These are phyloP conservation scores for Alternaria dauci DNA, from an alignment of 2,329 filamentous ascomycete species.

Conservation along the genomic window DNA sequence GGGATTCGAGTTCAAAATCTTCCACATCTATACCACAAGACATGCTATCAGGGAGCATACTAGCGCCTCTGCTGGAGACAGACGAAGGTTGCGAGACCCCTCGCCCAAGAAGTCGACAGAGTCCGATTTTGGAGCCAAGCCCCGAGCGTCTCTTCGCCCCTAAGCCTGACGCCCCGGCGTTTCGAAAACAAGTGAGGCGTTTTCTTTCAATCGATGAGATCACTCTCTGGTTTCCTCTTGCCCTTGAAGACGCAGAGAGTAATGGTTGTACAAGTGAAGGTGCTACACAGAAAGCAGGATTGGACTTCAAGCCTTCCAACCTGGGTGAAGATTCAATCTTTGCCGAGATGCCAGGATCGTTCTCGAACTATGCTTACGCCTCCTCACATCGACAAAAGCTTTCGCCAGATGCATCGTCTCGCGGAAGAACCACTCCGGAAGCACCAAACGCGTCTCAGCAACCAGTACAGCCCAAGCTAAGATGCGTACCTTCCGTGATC, in stretches of 20 bases:
- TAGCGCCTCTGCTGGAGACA: slow-evolving; percentile 35
- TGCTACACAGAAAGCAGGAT: slow-evolving; percentile 19
- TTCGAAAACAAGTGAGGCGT: slow-evolving; percentile 38
- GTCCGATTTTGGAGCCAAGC: slow-evolving; percentile 27
- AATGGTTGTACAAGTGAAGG: slow-evolving; percentile 14
- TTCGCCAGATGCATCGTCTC: slow-evolving; percentile 33
- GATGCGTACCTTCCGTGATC: slow-evolving; percentile 28
- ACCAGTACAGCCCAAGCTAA: slow-evolving; percentile 17
- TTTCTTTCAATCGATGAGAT: slow-evolving; percentile 50
- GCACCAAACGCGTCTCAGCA: slow-evolving; percentile 8
- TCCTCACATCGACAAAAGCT: slow-evolving; percentile 43
- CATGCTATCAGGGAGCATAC: slow-evolving; percentile 44
- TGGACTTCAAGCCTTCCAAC: slow-evolving; percentile 40
- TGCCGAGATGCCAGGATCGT: slow-evolving; percentile 57
- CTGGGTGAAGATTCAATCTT: slow-evolving; percentile 50
- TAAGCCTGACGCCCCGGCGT: not conserved
- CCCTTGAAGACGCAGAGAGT: slow-evolving; percentile 27
- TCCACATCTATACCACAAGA: slow-evolving; percentile 39
- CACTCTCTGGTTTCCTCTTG: slow-evolving; percentile 50
- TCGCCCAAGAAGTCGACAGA: slow-evolving; percentile 47
- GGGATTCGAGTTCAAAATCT: slow-evolving; percentile 36
- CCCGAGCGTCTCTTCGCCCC: slow-evolving; percentile 11
- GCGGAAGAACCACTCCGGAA: slow-evolving; percentile 25
- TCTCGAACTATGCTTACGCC: slow-evolving; percentile 58
- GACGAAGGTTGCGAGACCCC: slow-evolving; percentile 53